Base-by-base conservation (phyloP, 192 early-diverging fungal genomes). In the Dissophora ornata region DNA sequence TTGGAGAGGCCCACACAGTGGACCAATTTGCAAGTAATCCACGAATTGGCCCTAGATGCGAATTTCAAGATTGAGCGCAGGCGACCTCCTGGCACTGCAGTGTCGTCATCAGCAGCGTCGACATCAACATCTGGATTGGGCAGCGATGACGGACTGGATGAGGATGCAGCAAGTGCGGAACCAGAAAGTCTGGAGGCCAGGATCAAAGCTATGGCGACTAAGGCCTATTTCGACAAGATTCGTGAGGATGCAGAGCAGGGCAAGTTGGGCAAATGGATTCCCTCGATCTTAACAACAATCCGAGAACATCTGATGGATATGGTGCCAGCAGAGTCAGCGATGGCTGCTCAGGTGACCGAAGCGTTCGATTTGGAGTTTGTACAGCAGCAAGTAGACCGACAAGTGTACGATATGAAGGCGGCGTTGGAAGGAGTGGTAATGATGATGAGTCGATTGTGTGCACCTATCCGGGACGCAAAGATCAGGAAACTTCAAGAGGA, bases 31-130 rank as follows among this genome's bases (percentile, higher is more conserved):
- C 82, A 90, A 54, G 66, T 95, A 38, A 88, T 91, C 0, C 93
- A 95, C 70, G 93, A 95, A 67, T 59, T 95, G 13, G 86, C 89
- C 22, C 59, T 93, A 69, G 86, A 95, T 71, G 89, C 93, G 1
- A 83, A 90, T 22, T 93, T 92, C 59, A 79, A 81, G 33, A 71
- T 95, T 10, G 81, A 87, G 38, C 51, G 57, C 6, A 42, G 52
- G 4, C 41, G 49, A 25, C 44, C 63, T 24, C 54, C 26, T 1
- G 29, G 33, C 4, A 9, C 16, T 33, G 10, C 26, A n/a, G 67
- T 10, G 21, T 6, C 10, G 4, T 32, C 29, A 1, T 7, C n/a
- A 38, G 12, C 19, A 22, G 68, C 9, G 24, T 3, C 16, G 7
- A 16, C 33, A 2, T 4, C 15, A 11, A 6, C 36, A 18, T 46